Percentiles rank a stretch among this genome's conserved stretches.
Evolutionary conservation across 1,284 basidiomycete genomes (phyloP).

Genomic region (Moesziomyces antarcticus): DNA sequence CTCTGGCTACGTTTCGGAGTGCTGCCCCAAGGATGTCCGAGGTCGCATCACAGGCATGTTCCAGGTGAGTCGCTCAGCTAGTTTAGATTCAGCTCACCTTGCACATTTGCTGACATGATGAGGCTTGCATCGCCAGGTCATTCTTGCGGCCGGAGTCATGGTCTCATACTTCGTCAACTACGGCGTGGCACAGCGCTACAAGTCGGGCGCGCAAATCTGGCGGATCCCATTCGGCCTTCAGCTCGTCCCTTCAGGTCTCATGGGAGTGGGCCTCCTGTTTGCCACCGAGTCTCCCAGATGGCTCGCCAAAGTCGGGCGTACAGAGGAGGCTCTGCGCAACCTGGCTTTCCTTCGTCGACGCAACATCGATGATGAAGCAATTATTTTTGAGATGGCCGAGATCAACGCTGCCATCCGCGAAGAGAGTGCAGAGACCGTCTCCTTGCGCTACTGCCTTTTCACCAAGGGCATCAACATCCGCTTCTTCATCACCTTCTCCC

Average conservation of each 20-base stretch:
- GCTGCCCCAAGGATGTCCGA: conserved; percentile 59
- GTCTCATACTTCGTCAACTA: conserved; percentile 71
- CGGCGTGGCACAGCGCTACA: conserved; percentile 71
- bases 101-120: conserved; percentile 14
- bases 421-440: conserved; percentile 64
- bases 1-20: conserved; percentile 60
- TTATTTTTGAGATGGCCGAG: conserved; percentile 67
- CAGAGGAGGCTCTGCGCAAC: conserved; percentile 68
- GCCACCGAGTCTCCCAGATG: conserved; percentile 71
- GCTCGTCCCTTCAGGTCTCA: conserved; percentile 80
- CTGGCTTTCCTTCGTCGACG: conserved; percentile 69
- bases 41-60: conserved; percentile 68
- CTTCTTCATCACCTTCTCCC: conserved; percentile 68
- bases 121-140: conserved; percentile 56
- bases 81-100: not conserved
- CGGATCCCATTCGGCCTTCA: conserved; percentile 80
- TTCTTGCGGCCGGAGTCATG: conserved; percentile 65
- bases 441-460: conserved; percentile 69
- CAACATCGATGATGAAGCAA: conserved; percentile 64
- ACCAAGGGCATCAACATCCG: conserved; percentile 69
- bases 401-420: conserved; percentile 62
- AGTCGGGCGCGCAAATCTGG: conserved; percentile 74
- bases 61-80: conserved; percentile 61
- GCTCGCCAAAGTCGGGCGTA: conserved; percentile 68
- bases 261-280: conserved; percentile 78